These are phyloP conservation scores for Sclerospora graminicola DNA, from an alignment of 352 stramenopile genomes.

Conservation along the genomic window DNA sequence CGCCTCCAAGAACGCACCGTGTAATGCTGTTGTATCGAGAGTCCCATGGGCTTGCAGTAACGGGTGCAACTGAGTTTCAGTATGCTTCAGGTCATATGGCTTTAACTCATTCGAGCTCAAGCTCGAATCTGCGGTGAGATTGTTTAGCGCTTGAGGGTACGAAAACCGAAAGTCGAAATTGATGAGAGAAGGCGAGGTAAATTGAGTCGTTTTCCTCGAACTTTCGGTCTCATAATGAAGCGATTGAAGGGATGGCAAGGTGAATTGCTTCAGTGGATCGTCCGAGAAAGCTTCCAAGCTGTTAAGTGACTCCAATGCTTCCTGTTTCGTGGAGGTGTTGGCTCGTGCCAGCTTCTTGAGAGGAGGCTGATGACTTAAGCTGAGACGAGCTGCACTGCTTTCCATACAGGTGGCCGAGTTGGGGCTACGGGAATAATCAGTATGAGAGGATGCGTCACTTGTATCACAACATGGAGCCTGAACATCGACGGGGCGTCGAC, in stretches of 20 bases:
- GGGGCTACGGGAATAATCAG: slow-evolving; percentile 23
- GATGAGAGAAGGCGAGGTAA: slow-evolving; percentile 3
- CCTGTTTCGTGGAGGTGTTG: slow-evolving; percentile 9
- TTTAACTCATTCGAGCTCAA: slow-evolving; percentile 12
- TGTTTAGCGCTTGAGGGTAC: slow-evolving; percentile 6
- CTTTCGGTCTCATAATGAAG: slow-evolving; percentile 27
- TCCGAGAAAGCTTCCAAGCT: slow-evolving; percentile 47
- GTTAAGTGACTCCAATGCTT: slow-evolving; percentile 10
- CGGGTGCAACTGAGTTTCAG: slow-evolving; percentile 25
- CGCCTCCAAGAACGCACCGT: slow-evolving; percentile 44
- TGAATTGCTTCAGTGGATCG: slow-evolving; percentile 35
- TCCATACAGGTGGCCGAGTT: slow-evolving; percentile 15
- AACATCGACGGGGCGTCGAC: slow-evolving; percentile 11
- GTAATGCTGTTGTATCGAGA: slow-evolving; percentile 26
- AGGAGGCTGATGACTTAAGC: slow-evolving; percentile 33
- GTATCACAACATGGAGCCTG: slow-evolving; percentile 11
- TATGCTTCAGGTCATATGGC: slow-evolving; percentile 18
- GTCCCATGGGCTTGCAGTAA: slow-evolving; percentile 13
- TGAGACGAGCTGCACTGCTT: slow-evolving; percentile 15
- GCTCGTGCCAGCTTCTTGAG: slow-evolving; percentile 48
- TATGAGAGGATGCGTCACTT: slow-evolving; percentile 2
- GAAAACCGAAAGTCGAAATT: slow-evolving; percentile 28
- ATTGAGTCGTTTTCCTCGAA: slow-evolving; percentile 1
- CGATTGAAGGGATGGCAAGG: slow-evolving; percentile 34
- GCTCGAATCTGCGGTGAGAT: slow-evolving; percentile 3